phyloP scores from a whole-genome alignment of 129 eudicot species.

The Rutidosis leptorrhynchoides region DNA sequence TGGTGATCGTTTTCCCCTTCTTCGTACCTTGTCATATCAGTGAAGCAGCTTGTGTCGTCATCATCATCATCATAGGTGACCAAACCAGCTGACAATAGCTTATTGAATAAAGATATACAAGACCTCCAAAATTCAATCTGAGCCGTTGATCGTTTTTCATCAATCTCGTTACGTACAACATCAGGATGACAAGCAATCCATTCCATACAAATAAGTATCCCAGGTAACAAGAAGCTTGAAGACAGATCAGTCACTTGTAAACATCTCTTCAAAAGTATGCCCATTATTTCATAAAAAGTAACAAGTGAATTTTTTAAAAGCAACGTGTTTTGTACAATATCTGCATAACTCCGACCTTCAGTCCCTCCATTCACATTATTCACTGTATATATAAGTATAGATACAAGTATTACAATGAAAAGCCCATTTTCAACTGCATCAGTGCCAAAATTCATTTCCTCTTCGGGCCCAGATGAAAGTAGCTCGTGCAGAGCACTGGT shows the following conservation, averaged over 20 bases:
- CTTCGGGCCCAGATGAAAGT: constrained; percentile 53
- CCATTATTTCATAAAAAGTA: constrained; percentile 43
- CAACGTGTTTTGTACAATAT: constrained; percentile 48
- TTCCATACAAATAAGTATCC: constrained; percentile 52
- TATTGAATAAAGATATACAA: constrained; percentile 49
- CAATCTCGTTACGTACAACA: constrained; percentile 33
- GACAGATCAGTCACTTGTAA: constrained; percentile 42
- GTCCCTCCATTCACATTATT: constrained; percentile 46
- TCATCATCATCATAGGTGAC: constrained; percentile 38
- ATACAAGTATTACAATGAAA: constrained; percentile 44
- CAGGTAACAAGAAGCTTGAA: constrained; percentile 50
- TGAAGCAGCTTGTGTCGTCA: constrained; percentile 34
- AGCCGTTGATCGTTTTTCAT: constrained; percentile 34
- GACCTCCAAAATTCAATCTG: constrained; percentile 43
- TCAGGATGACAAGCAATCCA: constrained; percentile 61
- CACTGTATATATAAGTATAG: constrained; percentile 53
- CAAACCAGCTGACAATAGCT: constrained; percentile 34
- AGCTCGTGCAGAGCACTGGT: constrained; percentile 42
- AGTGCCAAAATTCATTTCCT: constrained; percentile 40
- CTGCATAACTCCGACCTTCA: constrained; percentile 64
- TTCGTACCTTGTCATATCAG: constrained; percentile 50
- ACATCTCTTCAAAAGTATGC: constrained; percentile 44
- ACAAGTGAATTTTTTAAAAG: constrained; percentile 42
- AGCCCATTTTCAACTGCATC: constrained; percentile 47
- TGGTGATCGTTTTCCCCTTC: constrained; percentile 47